Conservation (phyloP, 352 stramenopile genomes). For the Thalassiosira sp. region DNA sequence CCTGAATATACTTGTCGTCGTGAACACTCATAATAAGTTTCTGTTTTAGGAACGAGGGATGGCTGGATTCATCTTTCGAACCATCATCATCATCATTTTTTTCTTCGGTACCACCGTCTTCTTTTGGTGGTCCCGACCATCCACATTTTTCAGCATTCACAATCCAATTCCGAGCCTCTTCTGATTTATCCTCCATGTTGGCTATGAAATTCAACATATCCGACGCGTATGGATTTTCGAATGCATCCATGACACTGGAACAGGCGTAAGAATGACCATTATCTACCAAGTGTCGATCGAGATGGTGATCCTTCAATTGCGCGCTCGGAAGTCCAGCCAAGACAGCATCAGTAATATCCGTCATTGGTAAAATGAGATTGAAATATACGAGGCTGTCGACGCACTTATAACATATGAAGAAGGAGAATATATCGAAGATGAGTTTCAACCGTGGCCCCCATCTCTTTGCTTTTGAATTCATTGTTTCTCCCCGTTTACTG, state of each 20-base stretch:
- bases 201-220: slow-evolving; percentile 33
- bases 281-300: not conserved
- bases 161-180: slow-evolving; percentile 8
- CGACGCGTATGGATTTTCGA: slow-evolving; percentile 18
- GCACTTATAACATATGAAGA: slow-evolving; percentile 32
- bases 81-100: not conserved
- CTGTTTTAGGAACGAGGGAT: not conserved
- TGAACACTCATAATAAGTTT: not conserved
- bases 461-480: not conserved
- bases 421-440: slow-evolving; percentile 26
- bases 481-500: not conserved
- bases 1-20: slow-evolving; percentile 6
- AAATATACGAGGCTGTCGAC: slow-evolving; percentile 24
- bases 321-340: slow-evolving; percentile 11
- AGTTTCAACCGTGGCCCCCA: slow-evolving; percentile 15
- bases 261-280: slow-evolving; percentile 17
- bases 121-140: not conserved
- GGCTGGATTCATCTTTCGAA: not conserved
- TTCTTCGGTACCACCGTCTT: not conserved
- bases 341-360: slow-evolving; percentile 15
- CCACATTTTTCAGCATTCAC: slow-evolving; percentile 27
- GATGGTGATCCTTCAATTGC: not conserved
- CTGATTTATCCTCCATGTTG: not conserved
- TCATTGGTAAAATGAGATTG: not conserved
- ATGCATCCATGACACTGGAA: not conserved